phyloP scores from a whole-genome alignment of 352 stramenopile species.

The Globisporangium okanoganense region DNA sequence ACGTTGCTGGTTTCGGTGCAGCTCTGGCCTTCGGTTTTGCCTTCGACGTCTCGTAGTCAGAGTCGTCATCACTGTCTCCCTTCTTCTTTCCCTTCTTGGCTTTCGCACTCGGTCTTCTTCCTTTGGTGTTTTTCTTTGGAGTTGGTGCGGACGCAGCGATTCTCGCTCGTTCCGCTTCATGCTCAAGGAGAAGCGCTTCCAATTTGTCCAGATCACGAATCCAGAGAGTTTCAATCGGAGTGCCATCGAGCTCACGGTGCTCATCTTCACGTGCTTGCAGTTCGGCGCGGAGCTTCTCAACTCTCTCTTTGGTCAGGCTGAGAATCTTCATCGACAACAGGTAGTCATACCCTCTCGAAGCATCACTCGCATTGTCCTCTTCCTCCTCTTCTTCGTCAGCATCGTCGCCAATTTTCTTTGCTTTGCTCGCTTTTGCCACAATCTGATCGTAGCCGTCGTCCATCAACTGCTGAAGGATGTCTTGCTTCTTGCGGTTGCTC shows the following conservation, averaged over 20 bases:
- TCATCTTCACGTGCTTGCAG: conserved; percentile 85
- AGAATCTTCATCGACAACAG: conserved; percentile 94
- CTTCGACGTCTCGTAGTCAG: conserved; percentile 54
- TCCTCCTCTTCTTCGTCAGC: conserved; percentile 50
- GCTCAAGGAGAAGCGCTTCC: conserved; percentile 63
- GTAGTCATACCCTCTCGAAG: conserved; percentile 90
- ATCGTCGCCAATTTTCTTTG: conserved; percentile 43
- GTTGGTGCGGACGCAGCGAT: conserved; percentile 58
- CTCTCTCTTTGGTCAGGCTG: conserved; percentile 92
- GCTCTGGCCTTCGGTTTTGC: conserved; percentile 40
- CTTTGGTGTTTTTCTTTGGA: conserved; percentile 43
- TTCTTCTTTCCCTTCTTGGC: conserved; percentile 42
- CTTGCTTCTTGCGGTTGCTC: conserved; percentile 92
- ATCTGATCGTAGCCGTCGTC: conserved; percentile 89
- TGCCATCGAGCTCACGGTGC: conserved; percentile 74
- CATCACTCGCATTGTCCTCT: conserved; percentile 43
- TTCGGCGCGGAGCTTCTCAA: conserved; percentile 89
- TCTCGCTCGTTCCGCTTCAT: conserved; percentile 51
- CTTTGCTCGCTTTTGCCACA: conserved; percentile 33
- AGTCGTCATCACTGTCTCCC: conserved; percentile 47
- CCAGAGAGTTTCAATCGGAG: conserved; percentile 91
- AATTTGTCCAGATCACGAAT: conserved; percentile 90
- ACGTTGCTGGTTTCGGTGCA: conserved; percentile 20
- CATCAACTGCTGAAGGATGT: conserved; percentile 88
- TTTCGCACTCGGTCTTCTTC: conserved; percentile 42